phyloP scores from a whole-genome alignment of 2,329 filamentous ascomycete species.

The Ophiostoma himal-ulmi region DNA sequence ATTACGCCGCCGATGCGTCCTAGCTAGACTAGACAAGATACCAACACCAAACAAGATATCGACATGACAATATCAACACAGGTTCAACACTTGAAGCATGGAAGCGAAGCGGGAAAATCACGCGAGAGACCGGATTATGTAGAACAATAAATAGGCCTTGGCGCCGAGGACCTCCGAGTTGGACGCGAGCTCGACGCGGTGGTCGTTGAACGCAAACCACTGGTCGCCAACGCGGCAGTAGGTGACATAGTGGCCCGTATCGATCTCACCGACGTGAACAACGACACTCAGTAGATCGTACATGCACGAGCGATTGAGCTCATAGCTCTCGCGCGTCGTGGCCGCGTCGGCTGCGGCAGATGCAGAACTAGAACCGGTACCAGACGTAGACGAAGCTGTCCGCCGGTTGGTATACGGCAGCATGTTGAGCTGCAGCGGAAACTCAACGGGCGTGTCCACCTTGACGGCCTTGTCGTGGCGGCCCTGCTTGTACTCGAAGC shows the following conservation, averaged over 20 bases:
- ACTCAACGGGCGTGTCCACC: slow-evolving; percentile 78
- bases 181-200: slow-evolving; percentile 77
- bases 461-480: slow-evolving; percentile 71
- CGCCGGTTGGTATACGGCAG: slow-evolving; percentile 76
- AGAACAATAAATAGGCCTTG: slow-evolving; percentile 88
- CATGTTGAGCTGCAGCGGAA: slow-evolving; percentile 84
- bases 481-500: slow-evolving; percentile 68
- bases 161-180: slow-evolving; percentile 80
- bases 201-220: slow-evolving; percentile 97
- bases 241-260: slow-evolving; percentile 87
- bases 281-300: slow-evolving; percentile 88
- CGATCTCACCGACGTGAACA: slow-evolving; percentile 87
- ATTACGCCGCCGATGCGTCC: not conserved
- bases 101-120: slow-evolving; percentile 28
- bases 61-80: not conserved
- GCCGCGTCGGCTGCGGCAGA: slow-evolving; percentile 17
- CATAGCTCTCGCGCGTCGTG: slow-evolving; percentile 47
- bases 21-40: not conserved
- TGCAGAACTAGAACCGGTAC: not conserved
- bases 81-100: not conserved
- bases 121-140: slow-evolving; percentile 60
- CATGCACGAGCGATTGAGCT: slow-evolving; percentile 60
- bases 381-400: slow-evolving; percentile 32
- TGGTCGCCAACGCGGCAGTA: slow-evolving; percentile 79
- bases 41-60: not conserved